These are phyloP conservation scores for Hymenoscyphus occultus DNA, from an alignment of 2,329 filamentous ascomycete genomes.

Conservation along the genomic window DNA sequence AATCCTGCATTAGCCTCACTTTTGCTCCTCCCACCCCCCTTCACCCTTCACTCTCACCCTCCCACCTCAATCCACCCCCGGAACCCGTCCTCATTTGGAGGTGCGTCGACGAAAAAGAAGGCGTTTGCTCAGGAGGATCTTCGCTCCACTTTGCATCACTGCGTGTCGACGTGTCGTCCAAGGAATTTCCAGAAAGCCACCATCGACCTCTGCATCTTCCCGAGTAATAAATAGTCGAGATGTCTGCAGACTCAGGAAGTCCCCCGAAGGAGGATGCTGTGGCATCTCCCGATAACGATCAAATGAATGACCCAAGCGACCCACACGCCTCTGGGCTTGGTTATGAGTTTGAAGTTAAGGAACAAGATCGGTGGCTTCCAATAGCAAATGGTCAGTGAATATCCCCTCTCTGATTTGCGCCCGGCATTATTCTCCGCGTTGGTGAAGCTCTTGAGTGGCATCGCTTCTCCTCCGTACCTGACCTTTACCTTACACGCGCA, in stretches of 20 bases:
- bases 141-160: conserved; percentile 28
- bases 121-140: conserved; percentile 30
- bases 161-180: conserved; percentile 33
- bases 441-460: conserved; percentile 42
- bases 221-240: conserved; percentile 63
- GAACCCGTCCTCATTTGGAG: conserved; percentile 21
- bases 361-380: conserved; percentile 98
- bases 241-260: conserved; percentile 72
- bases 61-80: conserved; percentile 3
- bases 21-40: conserved; percentile 1
- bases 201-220: conserved; percentile 25
- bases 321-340: conserved; percentile 51
- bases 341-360: conserved; percentile 98
- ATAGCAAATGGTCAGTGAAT: conserved; percentile 97
- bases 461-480: conserved; percentile 48
- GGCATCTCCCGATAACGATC: conserved; percentile 88
- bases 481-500: conserved; percentile 31
- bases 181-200: conserved; percentile 31
- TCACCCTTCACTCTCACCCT: neutral
- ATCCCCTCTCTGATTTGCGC: conserved; percentile 50
- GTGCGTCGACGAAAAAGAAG: conserved; percentile 25
- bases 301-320: conserved; percentile 69
- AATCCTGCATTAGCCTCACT: conserved; percentile 29
- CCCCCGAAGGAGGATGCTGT: conserved; percentile 88
- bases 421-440: conserved; percentile 33